Base-by-base conservation (phyloP, 75 land plant species). In the Picea sitchensis region DNA sequence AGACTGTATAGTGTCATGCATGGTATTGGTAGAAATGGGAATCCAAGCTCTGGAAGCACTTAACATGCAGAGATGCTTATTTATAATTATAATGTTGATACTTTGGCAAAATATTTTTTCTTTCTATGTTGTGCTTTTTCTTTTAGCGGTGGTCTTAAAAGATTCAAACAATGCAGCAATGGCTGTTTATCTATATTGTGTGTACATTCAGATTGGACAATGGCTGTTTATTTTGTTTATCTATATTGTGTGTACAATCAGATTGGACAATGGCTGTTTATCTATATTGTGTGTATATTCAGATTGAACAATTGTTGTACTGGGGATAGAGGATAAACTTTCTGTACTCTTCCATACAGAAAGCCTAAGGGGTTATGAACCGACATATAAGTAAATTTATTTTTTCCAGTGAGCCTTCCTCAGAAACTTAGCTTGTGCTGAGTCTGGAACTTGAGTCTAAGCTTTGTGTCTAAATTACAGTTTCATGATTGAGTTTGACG, bases 11-110 rank as follows among this genome's bases (percentile, higher is more conserved):
- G 54, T 18, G 20, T 51, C 56, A 9, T 44, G 36, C 14, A n/a
- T 11, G n/a, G 74, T 12, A 41, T 71, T n/a, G 74, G 54, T 71
- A 71, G 51, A 71, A 71, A 18, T 71, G 13, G 23, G n/a, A 71
- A 71, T 21, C 74, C n/a, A 41, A 71, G n/a, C 18, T 36, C 54
- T 71, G 9, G 23, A 44, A 20, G 44, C 23, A 41, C 54, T 44
- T 38, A 9, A 44, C 54, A 71, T 71, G 26, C 44, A 71, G 9
- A 71, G 26, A 41, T 71, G 56, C 44, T 71, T 71, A 41, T 20
- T 44, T 41, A 71, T n/a, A 8, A 21, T 18, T 9, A 41, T 20
- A 44, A 41, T n/a, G 0, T 3, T 6, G 54, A 71, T 3, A n/a
- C 74, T 44, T 20, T 12, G 36, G n/a, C 18, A n/a, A 47, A 71